Base-by-base conservation (phyloP, 2,329 filamentous ascomycete genomes). In the Aureobasidium uvarum region DNA sequence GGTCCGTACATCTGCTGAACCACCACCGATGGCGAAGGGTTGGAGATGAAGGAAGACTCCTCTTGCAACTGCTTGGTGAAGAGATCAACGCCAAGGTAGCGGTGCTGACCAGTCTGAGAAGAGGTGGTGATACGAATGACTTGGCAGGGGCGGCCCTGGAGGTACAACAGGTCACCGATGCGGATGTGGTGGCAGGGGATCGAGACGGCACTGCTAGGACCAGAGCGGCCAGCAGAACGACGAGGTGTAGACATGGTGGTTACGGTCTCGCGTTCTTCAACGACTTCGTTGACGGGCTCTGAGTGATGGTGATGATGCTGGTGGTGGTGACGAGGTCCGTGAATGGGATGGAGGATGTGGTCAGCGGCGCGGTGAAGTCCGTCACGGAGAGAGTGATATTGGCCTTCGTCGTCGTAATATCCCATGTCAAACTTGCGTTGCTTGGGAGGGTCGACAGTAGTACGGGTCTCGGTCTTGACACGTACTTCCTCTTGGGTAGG, bases 21-120 rank as follows among this genome's bases (percentile, higher is more conserved):
- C 70, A 98, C 88, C 68, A 99, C 95, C 73, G 91, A 96, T 73
- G 94, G 94, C 71, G 90, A 91, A 71, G 95, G 95, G 89, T 96
- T 96, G 82, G 91, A 93, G 83, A 98, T 88, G 83, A 96, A 97
- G 75, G 90, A 94, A 66, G 92, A 96, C 89, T 99, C 95, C 84
- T 99, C 95, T 77, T 98, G 92, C 71, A 99, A 87, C 85, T 98
- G 92, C 87, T 96, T 96, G 86, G 93, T 97, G 91, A 99, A 99
- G 76, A 99, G 90, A 81, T 99, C 95, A 73, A 99, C 95, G 87
- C 95, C 95, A 70, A 99, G 91, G 87, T 98, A 99, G 79, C 95
- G 91, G 89, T 99, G 94, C 87, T 99, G 95, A 80, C 95, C 95
- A 69, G 95, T 99, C 84, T 96, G 94, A 72, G 91, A 86, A 66